These are phyloP conservation scores for Monosporozyma yasuniensis DNA, from an alignment of 805 yeast species.

Conservation along the genomic window DNA sequence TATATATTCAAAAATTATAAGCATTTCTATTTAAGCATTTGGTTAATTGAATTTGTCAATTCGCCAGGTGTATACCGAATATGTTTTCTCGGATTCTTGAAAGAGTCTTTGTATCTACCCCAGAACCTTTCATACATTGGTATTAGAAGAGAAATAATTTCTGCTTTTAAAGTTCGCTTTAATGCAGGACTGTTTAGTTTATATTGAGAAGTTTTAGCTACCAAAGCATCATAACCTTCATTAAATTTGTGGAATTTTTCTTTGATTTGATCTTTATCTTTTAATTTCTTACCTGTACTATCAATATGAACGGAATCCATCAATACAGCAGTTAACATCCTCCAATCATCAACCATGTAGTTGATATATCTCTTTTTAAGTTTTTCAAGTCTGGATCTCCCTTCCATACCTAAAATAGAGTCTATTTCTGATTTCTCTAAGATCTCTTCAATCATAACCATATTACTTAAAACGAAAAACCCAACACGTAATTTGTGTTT, in stretches of 20 bases:
- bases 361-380: conserved; percentile 67
- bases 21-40: conserved; percentile 14
- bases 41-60: conserved; percentile 21
- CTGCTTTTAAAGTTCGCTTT: conserved; percentile 55
- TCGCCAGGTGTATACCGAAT: conserved; percentile 30
- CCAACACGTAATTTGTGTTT: conserved; percentile 45
- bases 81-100: conserved; percentile 31
- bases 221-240: conserved; percentile 69
- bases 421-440: conserved; percentile 50
- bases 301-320: conserved; percentile 66
- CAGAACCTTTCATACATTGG: conserved; percentile 83
- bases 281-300: conserved; percentile 44
- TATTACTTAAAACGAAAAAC: conserved; percentile 58
- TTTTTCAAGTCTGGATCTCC: conserved; percentile 54
- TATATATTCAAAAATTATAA: not conserved
- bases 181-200: conserved; percentile 59
- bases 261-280: conserved; percentile 73
- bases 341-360: conserved; percentile 72
- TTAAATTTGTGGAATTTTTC: conserved; percentile 80
- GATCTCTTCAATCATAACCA: conserved; percentile 66
- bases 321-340: conserved; percentile 60
- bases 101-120: conserved; percentile 43
- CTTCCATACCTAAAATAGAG: conserved; percentile 45
- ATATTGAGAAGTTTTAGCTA: conserved; percentile 54
- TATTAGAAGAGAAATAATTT: conserved; percentile 58